Base-by-base conservation (phyloP, 108 stramenopile species). In the Conticribra guillardii region DNA sequence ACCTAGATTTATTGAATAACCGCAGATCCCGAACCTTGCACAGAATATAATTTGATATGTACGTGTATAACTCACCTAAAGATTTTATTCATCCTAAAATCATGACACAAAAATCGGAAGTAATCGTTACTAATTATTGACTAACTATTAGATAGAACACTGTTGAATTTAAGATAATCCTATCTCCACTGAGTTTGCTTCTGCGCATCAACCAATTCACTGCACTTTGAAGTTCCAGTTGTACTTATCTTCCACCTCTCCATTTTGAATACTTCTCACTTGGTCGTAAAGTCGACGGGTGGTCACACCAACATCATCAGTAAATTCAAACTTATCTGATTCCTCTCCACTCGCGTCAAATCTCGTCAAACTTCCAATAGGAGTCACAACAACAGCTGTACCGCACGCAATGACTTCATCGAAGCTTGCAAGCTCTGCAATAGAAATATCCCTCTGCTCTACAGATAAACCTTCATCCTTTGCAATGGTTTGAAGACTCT, bases 351-450 rank as follows among this genome's bases (percentile, higher is more conserved):
- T 61, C 21, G 65, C 76, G 33, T 89, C 81, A 37, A 90, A 72
- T 53, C 82, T 68, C 8, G 96, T 93, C 34, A 92, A 83, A 54
- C 83, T 88, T 23, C 93, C 93, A 44, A 99, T 85, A 22, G 97
- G 95, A 31, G 99, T 98, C 52, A 98, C 89, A 27, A 99, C 98
- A 30, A 99, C 99, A 21, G 99, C 99, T 23, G 99, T 99, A 16
- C 99, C 99, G 55, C 96, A 95, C 11, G 99, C 99, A 57, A 96
- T 81, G 16, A 97, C 96, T 81, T 99, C 99, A 57, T 92, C 93
- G 71, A 99, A 96, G 21, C 33, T 58, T 23, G 79, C 79, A 66
- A 99, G 69, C 76, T 99, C 98, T 7, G 82, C 65, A 23, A 99
- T 71, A 24, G 61, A 52, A 56, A 98, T 76, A 34, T 93, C 89